Evolutionary conservation across 164 flowering plant species (phyloP).

Genomic region (Magnolia kwangsiensis): DNA sequence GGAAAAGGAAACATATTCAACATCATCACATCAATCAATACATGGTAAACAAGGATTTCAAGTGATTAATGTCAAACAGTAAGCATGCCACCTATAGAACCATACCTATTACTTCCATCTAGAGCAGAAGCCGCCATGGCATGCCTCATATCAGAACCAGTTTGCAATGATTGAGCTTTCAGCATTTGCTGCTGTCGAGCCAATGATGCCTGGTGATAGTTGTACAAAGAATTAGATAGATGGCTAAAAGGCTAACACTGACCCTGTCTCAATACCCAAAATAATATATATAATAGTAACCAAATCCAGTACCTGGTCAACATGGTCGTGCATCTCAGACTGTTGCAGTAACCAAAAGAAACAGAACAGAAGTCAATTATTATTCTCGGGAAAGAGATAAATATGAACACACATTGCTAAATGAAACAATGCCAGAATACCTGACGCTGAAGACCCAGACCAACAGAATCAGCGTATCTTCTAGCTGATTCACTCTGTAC

Average conservation of each 20-base stretch:
- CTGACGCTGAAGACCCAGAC: constrained; percentile 65
- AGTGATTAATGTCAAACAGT: not conserved
- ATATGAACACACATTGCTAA: not conserved
- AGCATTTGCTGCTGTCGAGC: constrained; percentile 78
- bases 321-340: constrained; percentile 60
- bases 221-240: not conserved
- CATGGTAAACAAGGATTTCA: not conserved
- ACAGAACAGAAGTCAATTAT: not conserved
- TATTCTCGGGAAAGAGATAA: not conserved
- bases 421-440: constrained; percentile 11
- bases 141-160: constrained; percentile 20
- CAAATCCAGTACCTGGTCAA: constrained; percentile 54
- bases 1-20: not conserved
- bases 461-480: constrained; percentile 59
- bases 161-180: constrained; percentile 60
- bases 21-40: not conserved
- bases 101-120: constrained; percentile 82
- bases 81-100: not conserved
- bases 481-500: constrained; percentile 58
- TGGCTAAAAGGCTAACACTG: not conserved
- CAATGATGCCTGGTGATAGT: constrained; percentile 32
- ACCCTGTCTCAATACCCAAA: not conserved
- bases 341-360: constrained; percentile 22
- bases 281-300: not conserved
- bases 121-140: constrained; percentile 32